phyloP scores from a whole-genome alignment of 352 stramenopile species.

The Globisporangium paroecandrum region DNA sequence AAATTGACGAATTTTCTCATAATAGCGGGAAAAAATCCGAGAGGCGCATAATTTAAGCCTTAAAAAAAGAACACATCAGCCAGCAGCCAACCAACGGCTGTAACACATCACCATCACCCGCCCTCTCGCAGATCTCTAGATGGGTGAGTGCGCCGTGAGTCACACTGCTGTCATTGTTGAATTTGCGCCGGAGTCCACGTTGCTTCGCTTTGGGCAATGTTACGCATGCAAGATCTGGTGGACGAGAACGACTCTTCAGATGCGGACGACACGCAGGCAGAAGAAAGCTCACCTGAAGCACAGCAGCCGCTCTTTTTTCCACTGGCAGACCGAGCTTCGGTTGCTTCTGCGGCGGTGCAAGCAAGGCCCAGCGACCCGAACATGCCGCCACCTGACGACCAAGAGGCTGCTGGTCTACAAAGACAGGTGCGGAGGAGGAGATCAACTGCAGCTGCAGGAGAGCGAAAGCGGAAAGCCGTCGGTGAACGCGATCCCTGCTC shows the following conservation, averaged over 20 bases:
- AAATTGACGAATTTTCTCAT: not conserved
- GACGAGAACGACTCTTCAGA: not conserved
- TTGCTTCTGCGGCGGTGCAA: not conserved
- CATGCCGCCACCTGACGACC: not conserved
- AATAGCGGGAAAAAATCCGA: not conserved
- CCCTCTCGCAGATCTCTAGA: not conserved
- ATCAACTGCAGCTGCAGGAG: not conserved
- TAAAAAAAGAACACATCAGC: not conserved
- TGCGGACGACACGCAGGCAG: not conserved
- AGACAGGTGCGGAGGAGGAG: not conserved
- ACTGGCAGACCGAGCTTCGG: not conserved
- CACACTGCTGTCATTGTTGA: not conserved
- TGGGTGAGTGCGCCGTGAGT: not conserved
- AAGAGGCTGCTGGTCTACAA: not conserved
- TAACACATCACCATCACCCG: not conserved
- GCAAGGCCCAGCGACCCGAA: not conserved
- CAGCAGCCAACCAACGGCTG: not conserved
- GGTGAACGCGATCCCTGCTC: not conserved
- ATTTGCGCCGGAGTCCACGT: not conserved
- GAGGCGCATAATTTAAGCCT: not conserved
- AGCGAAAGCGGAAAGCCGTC: not conserved
- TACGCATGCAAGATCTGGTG: constrained; percentile 7
- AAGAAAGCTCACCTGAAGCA: not conserved
- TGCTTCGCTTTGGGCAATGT: not conserved
- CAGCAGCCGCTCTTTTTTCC: not conserved